Evolutionary conservation across 768 basidiomycete genomes (phyloP).

Genomic region (Krasilnikovozyma curviuscula): DNA sequence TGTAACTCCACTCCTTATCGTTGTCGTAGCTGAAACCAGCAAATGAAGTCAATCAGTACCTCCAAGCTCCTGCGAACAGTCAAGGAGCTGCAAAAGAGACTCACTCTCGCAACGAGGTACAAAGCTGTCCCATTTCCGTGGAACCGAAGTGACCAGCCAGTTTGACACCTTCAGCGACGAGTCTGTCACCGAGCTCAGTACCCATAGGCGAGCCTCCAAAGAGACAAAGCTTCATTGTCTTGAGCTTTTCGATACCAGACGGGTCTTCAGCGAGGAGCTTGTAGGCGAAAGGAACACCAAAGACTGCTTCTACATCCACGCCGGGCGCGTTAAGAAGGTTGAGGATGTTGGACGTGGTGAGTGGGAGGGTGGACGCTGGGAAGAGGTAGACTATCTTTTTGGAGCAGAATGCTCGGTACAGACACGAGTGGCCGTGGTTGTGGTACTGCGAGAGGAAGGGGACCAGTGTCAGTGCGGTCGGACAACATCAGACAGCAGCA

Average conservation of each 20-base stretch:
- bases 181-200: slow-evolving; percentile 36
- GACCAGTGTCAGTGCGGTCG: background rate
- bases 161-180: slow-evolving; percentile 34
- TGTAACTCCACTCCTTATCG: slow-evolving; percentile 43
- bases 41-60: slow-evolving; percentile 26
- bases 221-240: slow-evolving; percentile 33
- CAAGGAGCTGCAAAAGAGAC: background rate
- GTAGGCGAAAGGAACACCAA: slow-evolving; percentile 27
- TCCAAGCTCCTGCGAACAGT: too few relatives aligned
- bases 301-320: slow-evolving; percentile 14
- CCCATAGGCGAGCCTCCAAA: slow-evolving; percentile 39
- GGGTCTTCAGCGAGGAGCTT: slow-evolving; percentile 35
- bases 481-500: too few relatives aligned
- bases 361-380: slow-evolving; percentile 32
- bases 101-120: slow-evolving; percentile 31
- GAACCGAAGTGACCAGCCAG: slow-evolving; percentile 35
- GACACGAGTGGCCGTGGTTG: slow-evolving; percentile 24
- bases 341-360: slow-evolving; percentile 33
- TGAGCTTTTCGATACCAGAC: slow-evolving; percentile 32
- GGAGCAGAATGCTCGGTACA: slow-evolving; percentile 32
- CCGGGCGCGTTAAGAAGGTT: slow-evolving; percentile 26
- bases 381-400: slow-evolving; percentile 35
- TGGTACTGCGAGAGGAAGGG: background rate
- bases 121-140: slow-evolving; percentile 24
- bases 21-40: too few relatives aligned